Conservation (phyloP, 2,329 filamentous ascomycete genomes). For the Fusarium sp. region DNA sequence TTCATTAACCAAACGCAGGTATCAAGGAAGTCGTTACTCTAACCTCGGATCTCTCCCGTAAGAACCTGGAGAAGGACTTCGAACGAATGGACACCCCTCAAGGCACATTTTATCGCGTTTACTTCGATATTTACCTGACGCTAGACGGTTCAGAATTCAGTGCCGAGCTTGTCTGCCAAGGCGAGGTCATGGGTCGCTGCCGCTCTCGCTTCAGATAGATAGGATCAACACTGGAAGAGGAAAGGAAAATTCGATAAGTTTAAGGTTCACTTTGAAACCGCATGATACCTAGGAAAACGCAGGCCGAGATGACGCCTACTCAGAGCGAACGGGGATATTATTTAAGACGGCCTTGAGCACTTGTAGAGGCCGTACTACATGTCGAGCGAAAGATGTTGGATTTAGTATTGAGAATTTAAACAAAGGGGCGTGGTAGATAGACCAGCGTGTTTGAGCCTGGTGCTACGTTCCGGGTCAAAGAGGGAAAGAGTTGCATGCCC, state of each 20-base stretch:
- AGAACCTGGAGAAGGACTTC: conserved; percentile 99
- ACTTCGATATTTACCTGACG: conserved; percentile 86
- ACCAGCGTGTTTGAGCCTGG: conserved; percentile 34
- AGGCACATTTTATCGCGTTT: conserved; percentile 91
- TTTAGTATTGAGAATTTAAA: conserved; percentile 38
- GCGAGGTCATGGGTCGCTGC: conserved; percentile 98
- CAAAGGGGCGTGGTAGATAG: conserved; percentile 22
- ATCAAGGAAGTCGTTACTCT: conserved; percentile 99
- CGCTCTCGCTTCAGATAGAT: conserved; percentile 82
- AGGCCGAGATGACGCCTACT: conserved; percentile 16
- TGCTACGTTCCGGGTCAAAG: conserved; percentile 29
- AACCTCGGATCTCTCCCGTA: conserved; percentile 94
- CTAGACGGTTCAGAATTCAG: conserved; percentile 98
- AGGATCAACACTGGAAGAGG: conserved; percentile 12
- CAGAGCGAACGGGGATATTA: conserved; percentile 17
- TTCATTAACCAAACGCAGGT: conserved; percentile 64
- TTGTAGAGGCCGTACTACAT: conserved; percentile 23
- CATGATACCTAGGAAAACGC: conserved; percentile 46
- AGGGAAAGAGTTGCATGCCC: conserved; percentile 35
- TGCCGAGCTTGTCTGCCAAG: conserved; percentile 97
- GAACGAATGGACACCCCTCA: conserved; percentile 99
- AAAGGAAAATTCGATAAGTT: conserved; percentile 40
- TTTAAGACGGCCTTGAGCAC: conserved; percentile 24
- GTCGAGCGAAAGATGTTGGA: conserved; percentile 41
- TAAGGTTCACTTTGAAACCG: conserved; percentile 42